Evolutionary conservation across 75 land plant species (phyloP).

Genomic region (Azolla pinnata): DNA sequence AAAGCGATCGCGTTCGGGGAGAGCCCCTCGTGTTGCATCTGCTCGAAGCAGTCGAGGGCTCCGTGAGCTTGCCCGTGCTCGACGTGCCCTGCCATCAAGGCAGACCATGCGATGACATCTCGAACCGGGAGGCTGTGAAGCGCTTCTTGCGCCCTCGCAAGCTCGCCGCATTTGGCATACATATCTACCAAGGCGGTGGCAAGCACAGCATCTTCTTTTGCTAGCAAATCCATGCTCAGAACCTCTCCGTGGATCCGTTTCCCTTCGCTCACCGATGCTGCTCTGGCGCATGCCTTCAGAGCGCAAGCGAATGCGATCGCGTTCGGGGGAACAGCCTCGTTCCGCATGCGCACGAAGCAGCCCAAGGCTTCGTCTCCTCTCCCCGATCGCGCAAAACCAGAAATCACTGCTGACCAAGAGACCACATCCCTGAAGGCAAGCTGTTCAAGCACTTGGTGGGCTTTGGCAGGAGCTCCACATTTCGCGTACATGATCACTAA

Average conservation of each 20-base stretch:
- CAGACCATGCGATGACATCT: slow-evolving; percentile 19
- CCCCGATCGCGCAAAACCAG: slow-evolving; percentile 14
- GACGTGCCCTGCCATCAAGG: slow-evolving; percentile 9
- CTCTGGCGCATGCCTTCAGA: background rate
- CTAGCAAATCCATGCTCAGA: background rate
- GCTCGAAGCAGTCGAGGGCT: slow-evolving; percentile 14
- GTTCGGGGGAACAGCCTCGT: slow-evolving; percentile 8
- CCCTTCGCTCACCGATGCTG: background rate
- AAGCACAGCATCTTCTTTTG: background rate
- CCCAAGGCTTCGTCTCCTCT: background rate
- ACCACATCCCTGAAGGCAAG: slow-evolving; percentile 16
- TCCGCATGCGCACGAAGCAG: background rate
- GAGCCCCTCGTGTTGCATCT: slow-evolving; percentile 10
- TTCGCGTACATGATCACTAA: slow-evolving; percentile 35
- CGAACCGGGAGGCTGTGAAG: slow-evolving; percentile 9
- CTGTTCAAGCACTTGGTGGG: slow-evolving; percentile 17
- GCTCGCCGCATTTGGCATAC: slow-evolving; percentile 17
- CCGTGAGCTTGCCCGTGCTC: background rate
- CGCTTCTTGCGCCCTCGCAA: slow-evolving; percentile 4
- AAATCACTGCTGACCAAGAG: slow-evolving; percentile 38
- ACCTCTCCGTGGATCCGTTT: background rate
- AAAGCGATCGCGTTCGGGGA: slow-evolving; percentile 11
- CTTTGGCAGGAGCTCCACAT: slow-evolving; percentile 30
- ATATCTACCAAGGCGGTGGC: slow-evolving; percentile 15
- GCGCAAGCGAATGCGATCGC: background rate